These are phyloP conservation scores for Hortiboletus rubellus DNA, from an alignment of 1,284 basidiomycete genomes.

Conservation along the genomic window DNA sequence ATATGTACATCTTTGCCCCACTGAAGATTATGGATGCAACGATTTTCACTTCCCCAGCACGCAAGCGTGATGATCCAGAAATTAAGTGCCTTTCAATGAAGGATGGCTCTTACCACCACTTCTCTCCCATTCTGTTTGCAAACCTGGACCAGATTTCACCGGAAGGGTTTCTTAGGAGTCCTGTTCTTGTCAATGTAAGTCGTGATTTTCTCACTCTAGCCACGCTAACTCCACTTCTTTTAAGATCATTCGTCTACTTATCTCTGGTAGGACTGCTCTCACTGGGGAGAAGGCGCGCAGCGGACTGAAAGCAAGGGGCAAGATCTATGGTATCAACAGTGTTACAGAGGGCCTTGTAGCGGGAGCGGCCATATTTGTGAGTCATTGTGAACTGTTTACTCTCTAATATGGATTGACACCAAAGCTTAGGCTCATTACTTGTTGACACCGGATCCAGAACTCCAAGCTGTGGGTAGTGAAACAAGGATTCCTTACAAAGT, in stretches of 20 bases:
- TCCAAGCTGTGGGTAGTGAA: not conserved
- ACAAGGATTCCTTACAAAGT: constrained; percentile 4
- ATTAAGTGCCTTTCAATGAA: not conserved
- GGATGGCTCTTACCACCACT: not conserved
- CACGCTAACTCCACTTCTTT: not conserved
- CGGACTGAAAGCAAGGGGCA: constrained; percentile 2
- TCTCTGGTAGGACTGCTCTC: not conserved
- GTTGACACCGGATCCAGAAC: not conserved
- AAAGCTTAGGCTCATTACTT: not conserved
- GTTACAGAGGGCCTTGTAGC: constrained; percentile 4
- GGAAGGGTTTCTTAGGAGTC: not conserved
- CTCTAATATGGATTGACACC: not conserved
- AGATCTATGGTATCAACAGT: not conserved
- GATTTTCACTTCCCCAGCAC: not conserved
- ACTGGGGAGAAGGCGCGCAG: not conserved
- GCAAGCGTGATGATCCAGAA: not conserved
- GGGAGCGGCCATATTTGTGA: not conserved
- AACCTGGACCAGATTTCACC: not conserved
- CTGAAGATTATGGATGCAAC: not conserved
- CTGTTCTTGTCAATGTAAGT: not conserved
- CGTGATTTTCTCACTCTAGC: not conserved
- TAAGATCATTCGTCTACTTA: not conserved
- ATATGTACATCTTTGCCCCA: not conserved
- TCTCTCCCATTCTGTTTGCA: not conserved
- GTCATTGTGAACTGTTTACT: not conserved